Evolutionary conservation across 23 red algal species (phyloP).

Genomic region (Porphyridium purpureum): DNA sequence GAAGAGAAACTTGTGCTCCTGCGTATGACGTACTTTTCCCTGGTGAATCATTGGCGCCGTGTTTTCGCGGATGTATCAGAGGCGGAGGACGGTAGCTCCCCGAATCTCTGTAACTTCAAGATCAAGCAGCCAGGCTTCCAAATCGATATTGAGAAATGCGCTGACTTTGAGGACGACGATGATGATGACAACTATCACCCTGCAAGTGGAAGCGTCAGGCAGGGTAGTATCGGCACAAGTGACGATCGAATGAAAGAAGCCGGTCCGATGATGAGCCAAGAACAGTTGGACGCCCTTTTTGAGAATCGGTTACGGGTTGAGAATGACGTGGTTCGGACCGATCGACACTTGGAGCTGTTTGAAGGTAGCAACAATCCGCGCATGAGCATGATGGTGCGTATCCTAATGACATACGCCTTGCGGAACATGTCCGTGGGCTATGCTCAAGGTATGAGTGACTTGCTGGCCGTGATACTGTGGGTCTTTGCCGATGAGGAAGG

Average conservation of each 20-base stretch:
- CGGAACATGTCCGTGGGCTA: constrained; percentile 62
- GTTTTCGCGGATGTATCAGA: constrained; percentile 8
- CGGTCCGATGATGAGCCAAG: no score
- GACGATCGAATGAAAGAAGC: no score
- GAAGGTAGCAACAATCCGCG: constrained; percentile 24
- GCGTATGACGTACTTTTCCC: constrained; percentile 17
- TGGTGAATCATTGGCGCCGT: constrained; percentile 16
- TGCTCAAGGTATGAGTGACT: constrained; percentile 80
- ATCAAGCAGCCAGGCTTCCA: no score
- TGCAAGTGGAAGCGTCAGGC: no score
- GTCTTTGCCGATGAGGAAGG: constrained; percentile 47
- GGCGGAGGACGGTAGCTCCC: no score
- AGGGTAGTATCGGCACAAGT: no score
- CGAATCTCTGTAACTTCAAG: no score
- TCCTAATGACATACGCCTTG: constrained; percentile 66
- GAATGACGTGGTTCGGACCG: constrained; percentile 93
- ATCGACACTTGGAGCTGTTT: constrained; percentile 55
- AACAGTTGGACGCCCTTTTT: no score
- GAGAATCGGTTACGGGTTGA: constrained; percentile 17
- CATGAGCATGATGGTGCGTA: constrained; percentile 15
- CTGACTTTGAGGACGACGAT: background rate
- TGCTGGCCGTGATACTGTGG: constrained; percentile 57
- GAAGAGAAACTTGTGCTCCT: constrained; percentile 3
- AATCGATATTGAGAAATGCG: no score
- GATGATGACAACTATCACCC: background rate